phyloP scores from a whole-genome alignment of 1,284 basidiomycete species.

The Austroboletus niveus region DNA sequence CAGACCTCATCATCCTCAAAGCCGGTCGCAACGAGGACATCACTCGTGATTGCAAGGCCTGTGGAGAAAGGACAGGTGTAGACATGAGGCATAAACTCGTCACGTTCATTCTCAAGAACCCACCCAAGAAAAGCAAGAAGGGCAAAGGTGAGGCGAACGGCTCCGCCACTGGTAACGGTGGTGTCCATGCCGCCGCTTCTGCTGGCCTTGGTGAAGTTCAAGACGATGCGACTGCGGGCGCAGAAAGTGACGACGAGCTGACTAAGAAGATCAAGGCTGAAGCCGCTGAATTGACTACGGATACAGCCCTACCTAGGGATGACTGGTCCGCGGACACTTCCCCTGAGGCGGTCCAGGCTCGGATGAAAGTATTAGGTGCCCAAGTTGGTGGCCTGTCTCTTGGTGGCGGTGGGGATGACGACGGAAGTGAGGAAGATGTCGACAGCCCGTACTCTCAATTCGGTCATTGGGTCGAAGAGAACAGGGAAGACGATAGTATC shows the following conservation, averaged over 20 bases:
- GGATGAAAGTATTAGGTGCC: slow-evolving; percentile 76
- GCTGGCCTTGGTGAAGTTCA: slow-evolving; percentile 30
- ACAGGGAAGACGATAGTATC: slow-evolving; percentile 52
- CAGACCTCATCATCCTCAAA: slow-evolving; percentile 91
- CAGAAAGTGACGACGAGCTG: slow-evolving; percentile 77
- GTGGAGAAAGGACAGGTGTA: slow-evolving; percentile 87
- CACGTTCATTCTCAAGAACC: slow-evolving; percentile 98
- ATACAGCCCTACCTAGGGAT: slow-evolving; percentile 62
- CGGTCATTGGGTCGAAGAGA: slow-evolving; percentile 85
- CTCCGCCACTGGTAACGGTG: slow-evolving; percentile 50
- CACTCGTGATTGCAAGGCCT: slow-evolving; percentile 97
- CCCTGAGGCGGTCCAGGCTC: slow-evolving; percentile 86
- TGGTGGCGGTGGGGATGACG: slow-evolving; percentile 49
- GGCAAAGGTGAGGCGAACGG: slow-evolving; percentile 50
- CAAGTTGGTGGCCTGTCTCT: slow-evolving; percentile 45
- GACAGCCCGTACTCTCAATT: slow-evolving; percentile 87
- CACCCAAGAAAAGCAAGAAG: slow-evolving; percentile 85
- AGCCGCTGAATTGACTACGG: slow-evolving; percentile 71
- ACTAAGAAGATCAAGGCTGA: slow-evolving; percentile 84
- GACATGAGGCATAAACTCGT: slow-evolving; percentile 98
- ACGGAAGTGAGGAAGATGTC: slow-evolving; percentile 86
- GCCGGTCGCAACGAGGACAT: slow-evolving; percentile 74
- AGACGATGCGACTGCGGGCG: slow-evolving; percentile 40
- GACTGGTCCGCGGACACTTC: slow-evolving; percentile 93
- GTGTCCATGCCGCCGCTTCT: slow-evolving; percentile 31